A percentile compares a stretch with the other conserved stretches of the same genome.
These are phyloP conservation scores for Posidonia oceanica DNA, from an alignment of 116 monocot genomes.

Conservation along the genomic window DNA sequence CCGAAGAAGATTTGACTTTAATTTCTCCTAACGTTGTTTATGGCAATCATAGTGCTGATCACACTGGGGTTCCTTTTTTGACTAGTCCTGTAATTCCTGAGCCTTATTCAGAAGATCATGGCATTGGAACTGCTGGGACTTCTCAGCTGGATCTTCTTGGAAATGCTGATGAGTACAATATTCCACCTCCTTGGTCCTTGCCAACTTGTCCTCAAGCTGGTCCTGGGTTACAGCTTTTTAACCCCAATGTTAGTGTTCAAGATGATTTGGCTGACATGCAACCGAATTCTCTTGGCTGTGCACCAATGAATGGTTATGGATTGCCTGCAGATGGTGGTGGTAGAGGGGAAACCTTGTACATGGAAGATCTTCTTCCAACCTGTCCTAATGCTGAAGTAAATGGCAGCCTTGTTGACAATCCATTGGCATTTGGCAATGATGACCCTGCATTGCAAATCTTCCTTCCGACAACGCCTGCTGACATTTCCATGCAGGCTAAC, in stretches of 20 bases:
- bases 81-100: conserved; percentile 24
- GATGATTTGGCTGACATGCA: conserved; percentile 29
- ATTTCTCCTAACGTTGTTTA: conserved; percentile 17
- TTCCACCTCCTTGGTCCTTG: conserved; percentile 45
- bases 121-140: conserved; percentile 21
- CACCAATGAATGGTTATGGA: conserved; percentile 28
- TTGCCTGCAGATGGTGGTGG: conserved; percentile 20
- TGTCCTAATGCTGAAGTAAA: conserved; percentile 30
- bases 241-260: conserved; percentile 28
- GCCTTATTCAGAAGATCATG: conserved; percentile 30
- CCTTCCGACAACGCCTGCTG: conserved; percentile 44
- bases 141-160: conserved; percentile 32
- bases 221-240: conserved; percentile 54
- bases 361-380: conserved; percentile 25
- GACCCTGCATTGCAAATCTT: conserved; percentile 82
- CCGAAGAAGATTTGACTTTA: conserved; percentile 62
- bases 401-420: conserved; percentile 55
- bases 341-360: conserved; percentile 6
- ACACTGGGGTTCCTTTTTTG: conserved; percentile 19
- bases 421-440: conserved; percentile 47
- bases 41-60: conserved; percentile 6
- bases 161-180: conserved; percentile 41
- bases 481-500: conserved; percentile 24
- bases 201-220: conserved; percentile 29
- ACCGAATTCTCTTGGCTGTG: conserved; percentile 16